These are phyloP conservation scores for Nicotiana tomentosiformis DNA, from an alignment of 257 asterid genomes.

Conservation along the genomic window DNA sequence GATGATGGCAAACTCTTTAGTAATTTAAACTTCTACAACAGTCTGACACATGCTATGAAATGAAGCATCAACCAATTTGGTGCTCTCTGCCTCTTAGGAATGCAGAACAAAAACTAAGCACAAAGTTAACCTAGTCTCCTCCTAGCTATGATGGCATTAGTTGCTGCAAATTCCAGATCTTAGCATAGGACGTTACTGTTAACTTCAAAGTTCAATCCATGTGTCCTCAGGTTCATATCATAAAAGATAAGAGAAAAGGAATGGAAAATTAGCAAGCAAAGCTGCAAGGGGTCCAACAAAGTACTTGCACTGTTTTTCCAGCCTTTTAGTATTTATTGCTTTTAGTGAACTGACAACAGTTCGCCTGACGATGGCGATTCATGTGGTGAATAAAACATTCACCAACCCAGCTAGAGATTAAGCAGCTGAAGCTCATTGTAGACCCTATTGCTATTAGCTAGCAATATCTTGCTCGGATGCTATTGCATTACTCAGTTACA, in stretches of 20 bases:
- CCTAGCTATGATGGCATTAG: slow-evolving; percentile 3
- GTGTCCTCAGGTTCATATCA: not conserved
- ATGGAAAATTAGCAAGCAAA: not conserved
- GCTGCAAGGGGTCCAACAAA: not conserved
- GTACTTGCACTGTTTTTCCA: not conserved
- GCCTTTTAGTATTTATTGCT: not conserved
- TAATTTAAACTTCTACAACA: not conserved
- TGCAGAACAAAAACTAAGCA: not conserved
- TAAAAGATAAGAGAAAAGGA: not conserved
- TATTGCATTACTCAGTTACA: not conserved
- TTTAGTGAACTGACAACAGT: not conserved
- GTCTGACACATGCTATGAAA: not conserved
- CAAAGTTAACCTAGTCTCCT: not conserved
- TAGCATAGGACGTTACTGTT: not conserved
- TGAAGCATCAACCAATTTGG: not conserved
- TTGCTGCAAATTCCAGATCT: not conserved
- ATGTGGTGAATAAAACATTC: not conserved
- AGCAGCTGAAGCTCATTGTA: not conserved
- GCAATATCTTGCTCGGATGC: not conserved
- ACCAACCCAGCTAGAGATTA: not conserved
- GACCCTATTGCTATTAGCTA: not conserved
- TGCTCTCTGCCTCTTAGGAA: not conserved
- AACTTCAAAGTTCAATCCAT: not conserved
- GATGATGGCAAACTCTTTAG: not conserved
- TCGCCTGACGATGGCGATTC: not conserved